Evolutionary conservation across 2,329 filamentous ascomycete species (phyloP).

Genomic region (Xylaria sp.): DNA sequence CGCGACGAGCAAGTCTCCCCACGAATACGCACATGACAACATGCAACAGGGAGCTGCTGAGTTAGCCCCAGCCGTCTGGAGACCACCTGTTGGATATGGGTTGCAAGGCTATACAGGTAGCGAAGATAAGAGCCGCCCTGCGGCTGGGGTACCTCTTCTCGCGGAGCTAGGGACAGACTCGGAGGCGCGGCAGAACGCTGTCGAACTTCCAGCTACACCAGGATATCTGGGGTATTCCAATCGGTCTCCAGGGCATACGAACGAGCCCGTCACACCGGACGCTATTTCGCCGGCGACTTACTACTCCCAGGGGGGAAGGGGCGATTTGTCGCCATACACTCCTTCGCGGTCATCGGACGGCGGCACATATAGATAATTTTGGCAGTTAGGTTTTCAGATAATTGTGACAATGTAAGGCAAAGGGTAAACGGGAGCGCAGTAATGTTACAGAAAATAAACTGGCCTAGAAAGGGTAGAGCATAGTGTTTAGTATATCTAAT

Average conservation of each 20-base stretch:
- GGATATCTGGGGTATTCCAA: conserved; percentile 16
- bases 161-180: conserved; percentile 30
- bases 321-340: conserved; percentile 6
- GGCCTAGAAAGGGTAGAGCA: not conserved
- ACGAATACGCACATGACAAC: conserved; percentile 36
- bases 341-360: conserved; percentile 14
- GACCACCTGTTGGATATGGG: conserved; percentile 8
- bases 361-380: conserved; percentile 13
- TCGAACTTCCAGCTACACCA: conserved; percentile 30
- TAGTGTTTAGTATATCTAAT: conserved; percentile 17
- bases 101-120: conserved; percentile 8
- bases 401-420: not conserved
- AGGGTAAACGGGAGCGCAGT: not conserved
- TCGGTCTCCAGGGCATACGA: not conserved
- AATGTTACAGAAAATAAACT: not conserved
- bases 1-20: not conserved
- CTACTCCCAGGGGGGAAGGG: conserved; percentile 11
- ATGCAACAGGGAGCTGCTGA: conserved; percentile 32
- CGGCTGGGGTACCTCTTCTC: conserved; percentile 30
- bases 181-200: conserved; percentile 6
- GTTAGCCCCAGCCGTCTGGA: conserved; percentile 28
- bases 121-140: conserved; percentile 17
- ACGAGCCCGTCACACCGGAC: not conserved
- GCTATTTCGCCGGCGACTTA: conserved; percentile 9
- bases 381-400: not conserved